Evolutionary conservation across 1,284 basidiomycete genomes (phyloP).

Genomic region (Cystobasidium slooffiae): DNA sequence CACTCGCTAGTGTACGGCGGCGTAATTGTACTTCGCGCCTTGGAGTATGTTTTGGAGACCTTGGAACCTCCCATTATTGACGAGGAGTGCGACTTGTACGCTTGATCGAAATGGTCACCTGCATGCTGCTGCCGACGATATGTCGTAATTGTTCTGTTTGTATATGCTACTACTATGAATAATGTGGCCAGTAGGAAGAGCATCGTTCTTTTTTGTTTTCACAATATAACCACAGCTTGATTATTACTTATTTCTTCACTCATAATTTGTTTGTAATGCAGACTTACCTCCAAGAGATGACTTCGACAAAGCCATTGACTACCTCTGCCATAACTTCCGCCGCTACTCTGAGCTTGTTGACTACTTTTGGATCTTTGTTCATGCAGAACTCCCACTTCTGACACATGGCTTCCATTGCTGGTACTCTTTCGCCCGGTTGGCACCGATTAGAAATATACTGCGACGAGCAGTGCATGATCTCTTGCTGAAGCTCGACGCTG

Average conservation of each 20-base stretch:
- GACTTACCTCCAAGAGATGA: slow-evolving; percentile 92
- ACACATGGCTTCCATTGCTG: slow-evolving; percentile 82
- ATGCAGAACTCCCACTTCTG: slow-evolving; percentile 92
- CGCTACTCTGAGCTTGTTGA: slow-evolving; percentile 84
- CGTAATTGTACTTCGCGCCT: too few species aligned
- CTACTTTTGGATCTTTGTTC: slow-evolving; percentile 85
- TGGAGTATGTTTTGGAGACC: too few species aligned
- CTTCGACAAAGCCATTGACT: slow-evolving; percentile 93
- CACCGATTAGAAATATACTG: slow-evolving; percentile 84
- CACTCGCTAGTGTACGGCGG: too few species aligned
- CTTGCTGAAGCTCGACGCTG: slow-evolving; percentile 85
- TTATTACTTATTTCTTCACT: too few species aligned
- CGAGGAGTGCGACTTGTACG: background rate
- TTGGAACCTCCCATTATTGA: too few species aligned
- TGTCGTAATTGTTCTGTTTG: slow-evolving; percentile 35
- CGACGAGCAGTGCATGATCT: slow-evolving; percentile 80
- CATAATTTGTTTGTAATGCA: too few species aligned
- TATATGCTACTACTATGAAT: slow-evolving; percentile 29
- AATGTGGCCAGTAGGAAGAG: slow-evolving; percentile 37
- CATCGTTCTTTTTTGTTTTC: slow-evolving; percentile 60
- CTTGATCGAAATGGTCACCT: background rate
- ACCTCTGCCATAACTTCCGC: slow-evolving; percentile 96
- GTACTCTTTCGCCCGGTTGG: slow-evolving; percentile 67
- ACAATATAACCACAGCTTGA: too few species aligned
- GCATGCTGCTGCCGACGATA: slow-evolving; percentile 7